A percentile compares a stretch with the other conserved stretches of the same genome.
Conservation (phyloP, 257 asterid genomes). For the Solanum lycopersicoides region DNA sequence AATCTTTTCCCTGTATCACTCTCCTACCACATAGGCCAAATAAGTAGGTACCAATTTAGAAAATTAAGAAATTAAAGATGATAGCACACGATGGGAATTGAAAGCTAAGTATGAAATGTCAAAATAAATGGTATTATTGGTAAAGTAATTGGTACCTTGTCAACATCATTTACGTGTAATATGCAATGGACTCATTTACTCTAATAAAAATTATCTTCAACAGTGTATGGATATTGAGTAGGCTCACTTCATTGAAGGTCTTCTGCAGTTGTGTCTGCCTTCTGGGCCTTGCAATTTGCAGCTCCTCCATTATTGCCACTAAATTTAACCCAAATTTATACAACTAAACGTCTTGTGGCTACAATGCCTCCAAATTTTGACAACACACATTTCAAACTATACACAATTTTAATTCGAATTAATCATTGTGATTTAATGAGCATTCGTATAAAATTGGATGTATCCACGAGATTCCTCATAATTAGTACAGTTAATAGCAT, state of each 20-base stretch:
- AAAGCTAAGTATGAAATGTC: background rate
- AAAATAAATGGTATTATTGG: background rate
- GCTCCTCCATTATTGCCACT: background rate
- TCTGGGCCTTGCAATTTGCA: background rate
- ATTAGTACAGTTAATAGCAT: background rate
- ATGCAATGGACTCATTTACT: background rate
- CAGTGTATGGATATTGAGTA: background rate
- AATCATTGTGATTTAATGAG: background rate
- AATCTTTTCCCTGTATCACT: background rate
- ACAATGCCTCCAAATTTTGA: background rate
- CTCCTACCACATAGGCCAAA: background rate
- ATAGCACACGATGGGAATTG: background rate
- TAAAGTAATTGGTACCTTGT: constrained; percentile 1
- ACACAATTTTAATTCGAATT: background rate
- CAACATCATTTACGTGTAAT: background rate
- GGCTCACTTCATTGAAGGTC: background rate
- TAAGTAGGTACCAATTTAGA: background rate
- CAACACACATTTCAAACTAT: background rate
- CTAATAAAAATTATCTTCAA: background rate
- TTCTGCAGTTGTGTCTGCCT: background rate
- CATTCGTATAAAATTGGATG: background rate
- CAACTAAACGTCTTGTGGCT: background rate
- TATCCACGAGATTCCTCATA: background rate
- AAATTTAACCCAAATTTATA: background rate
- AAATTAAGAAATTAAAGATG: background rate